phyloP scores from a whole-genome alignment of 2,329 filamentous ascomycete genomes.

The Coniochaeta prunicola region DNA sequence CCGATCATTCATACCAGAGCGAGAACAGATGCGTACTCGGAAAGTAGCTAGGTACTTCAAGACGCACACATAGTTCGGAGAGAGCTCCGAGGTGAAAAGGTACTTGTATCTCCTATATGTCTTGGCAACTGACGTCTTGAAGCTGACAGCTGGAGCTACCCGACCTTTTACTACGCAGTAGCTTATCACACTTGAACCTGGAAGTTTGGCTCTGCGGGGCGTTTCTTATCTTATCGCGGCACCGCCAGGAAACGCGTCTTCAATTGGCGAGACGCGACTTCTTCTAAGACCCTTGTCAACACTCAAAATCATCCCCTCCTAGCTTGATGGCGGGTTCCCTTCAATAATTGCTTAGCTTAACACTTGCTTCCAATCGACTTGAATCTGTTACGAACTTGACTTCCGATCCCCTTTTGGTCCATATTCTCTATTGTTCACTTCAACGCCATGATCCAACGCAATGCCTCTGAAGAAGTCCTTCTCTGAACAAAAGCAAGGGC shows the following conservation, averaged over 20 bases:
- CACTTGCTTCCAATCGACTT: neutral
- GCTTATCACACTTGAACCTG: no score
- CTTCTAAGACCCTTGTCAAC: neutral
- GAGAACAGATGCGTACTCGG: neutral
- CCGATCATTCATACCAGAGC: neutral
- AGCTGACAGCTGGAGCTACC: neutral
- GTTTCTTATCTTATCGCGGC: neutral
- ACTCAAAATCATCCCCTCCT: neutral
- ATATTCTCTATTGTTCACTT: neutral
- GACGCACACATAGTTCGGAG: neutral
- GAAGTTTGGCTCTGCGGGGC: neutral
- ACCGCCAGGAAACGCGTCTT: neutral
- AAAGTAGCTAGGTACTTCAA: neutral
- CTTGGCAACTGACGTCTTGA: neutral
- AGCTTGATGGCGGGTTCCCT: neutral
- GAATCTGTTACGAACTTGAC: neutral
- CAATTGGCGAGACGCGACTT: neutral
- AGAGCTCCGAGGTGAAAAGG: neutral
- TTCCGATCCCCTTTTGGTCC: neutral
- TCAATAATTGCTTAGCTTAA: neutral
- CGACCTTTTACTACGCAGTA: neutral
- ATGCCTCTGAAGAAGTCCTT: constrained; percentile 35
- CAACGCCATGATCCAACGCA: constrained; percentile 4
- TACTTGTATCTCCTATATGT: neutral
- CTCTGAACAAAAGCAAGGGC: constrained; percentile 27